phyloP scores from a whole-genome alignment of 495 filamentous ascomycete genomes.

The Aspergillus sclerotioniger region DNA sequence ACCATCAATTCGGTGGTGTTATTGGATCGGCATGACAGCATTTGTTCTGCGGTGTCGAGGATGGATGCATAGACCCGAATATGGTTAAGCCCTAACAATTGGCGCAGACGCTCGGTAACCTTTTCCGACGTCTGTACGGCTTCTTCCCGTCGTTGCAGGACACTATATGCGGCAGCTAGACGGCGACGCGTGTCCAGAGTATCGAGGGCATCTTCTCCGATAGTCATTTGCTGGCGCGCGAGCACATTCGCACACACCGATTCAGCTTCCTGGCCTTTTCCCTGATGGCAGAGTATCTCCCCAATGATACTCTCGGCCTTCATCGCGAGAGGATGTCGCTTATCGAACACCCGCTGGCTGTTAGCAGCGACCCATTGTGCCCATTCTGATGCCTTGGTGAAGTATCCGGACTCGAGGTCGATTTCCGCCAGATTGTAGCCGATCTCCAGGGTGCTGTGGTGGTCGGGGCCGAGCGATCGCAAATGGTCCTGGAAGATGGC shows the following conservation, averaged over 20 bases:
- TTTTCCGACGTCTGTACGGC: slow-evolving; percentile 28
- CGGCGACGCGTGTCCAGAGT: slow-evolving; percentile 36
- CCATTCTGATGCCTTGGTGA: slow-evolving; percentile 33
- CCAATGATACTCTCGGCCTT: slow-evolving; percentile 34
- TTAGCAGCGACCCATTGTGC: slow-evolving; percentile 36
- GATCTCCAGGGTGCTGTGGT: slow-evolving; percentile 31
- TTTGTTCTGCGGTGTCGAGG: slow-evolving; percentile 29
- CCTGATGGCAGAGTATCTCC: slow-evolving; percentile 29
- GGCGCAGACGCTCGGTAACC: slow-evolving; percentile 22
- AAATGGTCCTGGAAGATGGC: slow-evolving; percentile 40
- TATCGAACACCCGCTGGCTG: slow-evolving; percentile 30
- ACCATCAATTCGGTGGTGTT: slow-evolving; percentile 4
- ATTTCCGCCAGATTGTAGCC: slow-evolving; percentile 36
- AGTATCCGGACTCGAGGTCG: slow-evolving; percentile 27
- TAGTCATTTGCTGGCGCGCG: slow-evolving; percentile 38
- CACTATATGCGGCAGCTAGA: slow-evolving; percentile 26
- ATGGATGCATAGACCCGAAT: slow-evolving; percentile 24
- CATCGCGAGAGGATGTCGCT: slow-evolving; percentile 34
- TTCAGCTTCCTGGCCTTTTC: slow-evolving; percentile 33
- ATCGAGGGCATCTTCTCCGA: slow-evolving; percentile 37
- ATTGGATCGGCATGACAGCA: slow-evolving; percentile 23
- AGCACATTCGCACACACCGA: slow-evolving; percentile 37
- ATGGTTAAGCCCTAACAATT: slow-evolving; percentile 33
- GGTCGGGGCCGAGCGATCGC: slow-evolving; percentile 32
- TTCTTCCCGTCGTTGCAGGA: slow-evolving; percentile 24